Evolutionary conservation across 2,329 filamentous ascomycete genomes (phyloP).

Genomic region (Pseudodiploospora longispora): DNA sequence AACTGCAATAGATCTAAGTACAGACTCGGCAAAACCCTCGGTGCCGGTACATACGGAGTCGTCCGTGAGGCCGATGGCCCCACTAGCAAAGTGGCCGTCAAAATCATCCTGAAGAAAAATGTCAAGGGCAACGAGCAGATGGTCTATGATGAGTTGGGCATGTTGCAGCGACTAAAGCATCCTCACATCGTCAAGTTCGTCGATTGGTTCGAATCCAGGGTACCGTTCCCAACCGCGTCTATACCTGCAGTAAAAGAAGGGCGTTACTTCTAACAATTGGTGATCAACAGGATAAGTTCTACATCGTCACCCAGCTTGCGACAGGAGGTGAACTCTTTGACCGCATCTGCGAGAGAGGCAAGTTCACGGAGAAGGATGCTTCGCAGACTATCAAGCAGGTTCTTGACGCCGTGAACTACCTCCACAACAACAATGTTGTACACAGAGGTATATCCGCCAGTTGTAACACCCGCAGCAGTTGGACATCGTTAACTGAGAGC

Average conservation of each 20-base stretch:
- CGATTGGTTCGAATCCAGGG: constrained; percentile 98
- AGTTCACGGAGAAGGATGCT: constrained; percentile 97
- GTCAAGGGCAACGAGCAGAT: constrained; percentile 97
- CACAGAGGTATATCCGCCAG: constrained; percentile 61
- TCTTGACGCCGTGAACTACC: constrained; percentile 84
- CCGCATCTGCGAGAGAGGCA: constrained; percentile 94
- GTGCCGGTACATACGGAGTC: constrained; percentile 96
- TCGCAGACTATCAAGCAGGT: constrained; percentile 94
- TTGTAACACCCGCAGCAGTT: too few species aligned
- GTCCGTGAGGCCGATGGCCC: constrained; percentile 88
- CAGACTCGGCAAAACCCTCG: constrained; percentile 84
- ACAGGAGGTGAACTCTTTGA: constrained; percentile 96
- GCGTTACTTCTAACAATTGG: constrained; percentile 1
- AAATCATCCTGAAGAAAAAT: constrained; percentile 99
- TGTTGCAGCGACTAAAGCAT: constrained; percentile 86
- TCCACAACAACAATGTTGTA: constrained; percentile 91
- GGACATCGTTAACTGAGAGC: not conserved
- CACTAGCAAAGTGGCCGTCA: constrained; percentile 82
- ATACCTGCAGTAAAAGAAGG: not conserved
- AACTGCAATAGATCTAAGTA: constrained; percentile 62
- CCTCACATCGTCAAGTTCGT: constrained; percentile 95
- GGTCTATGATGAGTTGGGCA: constrained; percentile 94
- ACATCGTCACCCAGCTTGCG: constrained; percentile 94
- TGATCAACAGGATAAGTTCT: constrained; percentile 80
- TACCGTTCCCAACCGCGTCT: constrained; percentile 33